phyloP scores from a whole-genome alignment of 768 basidiomycete species.

The Serendipita indica region DNA sequence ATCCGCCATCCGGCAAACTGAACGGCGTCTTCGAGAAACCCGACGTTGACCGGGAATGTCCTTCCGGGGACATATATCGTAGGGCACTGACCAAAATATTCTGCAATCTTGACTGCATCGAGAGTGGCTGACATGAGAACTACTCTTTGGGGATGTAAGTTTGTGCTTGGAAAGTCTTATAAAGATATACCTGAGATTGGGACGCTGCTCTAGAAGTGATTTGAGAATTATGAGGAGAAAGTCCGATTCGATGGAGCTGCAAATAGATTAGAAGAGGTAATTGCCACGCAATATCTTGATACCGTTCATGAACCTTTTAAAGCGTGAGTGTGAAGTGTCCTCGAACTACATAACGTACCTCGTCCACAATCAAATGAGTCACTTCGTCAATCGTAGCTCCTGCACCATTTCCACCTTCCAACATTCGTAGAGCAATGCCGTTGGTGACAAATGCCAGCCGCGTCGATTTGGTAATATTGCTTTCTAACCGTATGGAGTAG shows the following conservation, averaged over 20 bases:
- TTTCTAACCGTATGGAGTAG: constrained; percentile 89
- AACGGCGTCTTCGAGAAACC: constrained; percentile 83
- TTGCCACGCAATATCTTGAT: not conserved
- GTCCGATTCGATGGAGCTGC: constrained; percentile 70
- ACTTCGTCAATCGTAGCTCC: constrained; percentile 86
- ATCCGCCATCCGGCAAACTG: constrained; percentile 69
- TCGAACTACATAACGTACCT: constrained; percentile 32
- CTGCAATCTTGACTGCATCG: constrained; percentile 78
- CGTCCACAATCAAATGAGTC: constrained; percentile 95
- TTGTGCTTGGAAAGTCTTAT: constrained; percentile 5
- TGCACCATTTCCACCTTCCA: constrained; percentile 68
- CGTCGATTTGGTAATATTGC: constrained; percentile 65
- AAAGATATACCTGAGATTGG: constrained; percentile 60
- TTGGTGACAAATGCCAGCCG: constrained; percentile 76
- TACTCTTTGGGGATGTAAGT: constrained; percentile 39
- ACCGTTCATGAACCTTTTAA: constrained; percentile 71
- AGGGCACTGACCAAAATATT: constrained; percentile 72
- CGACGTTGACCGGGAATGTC: constrained; percentile 80
- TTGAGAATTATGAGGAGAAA: constrained; percentile 91
- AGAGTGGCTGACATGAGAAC: constrained; percentile 95
- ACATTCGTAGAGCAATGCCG: constrained; percentile 90
- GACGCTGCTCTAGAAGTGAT: constrained; percentile 55
- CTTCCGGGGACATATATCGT: constrained; percentile 81
- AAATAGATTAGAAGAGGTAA: not conserved
- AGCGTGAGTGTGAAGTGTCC: not conserved